Conservation (phyloP, 257 asterid genomes). For the Nyctanthes arbortristis region DNA sequence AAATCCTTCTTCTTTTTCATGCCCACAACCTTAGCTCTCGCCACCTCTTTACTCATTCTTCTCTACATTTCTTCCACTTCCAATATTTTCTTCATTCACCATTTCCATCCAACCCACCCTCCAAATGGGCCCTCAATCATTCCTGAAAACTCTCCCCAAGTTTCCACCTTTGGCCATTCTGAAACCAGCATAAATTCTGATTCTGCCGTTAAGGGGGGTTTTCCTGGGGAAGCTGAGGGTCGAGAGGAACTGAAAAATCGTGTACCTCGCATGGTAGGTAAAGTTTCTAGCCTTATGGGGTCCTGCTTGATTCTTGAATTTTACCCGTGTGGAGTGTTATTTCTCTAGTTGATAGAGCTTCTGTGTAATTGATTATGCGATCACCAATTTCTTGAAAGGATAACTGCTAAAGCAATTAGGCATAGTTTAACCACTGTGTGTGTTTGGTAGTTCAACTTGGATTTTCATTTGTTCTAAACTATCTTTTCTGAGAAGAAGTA, state of each 20-base stretch:
- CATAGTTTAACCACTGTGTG: not conserved
- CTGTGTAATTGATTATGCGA: not conserved
- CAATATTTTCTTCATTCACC: conserved; percentile 47
- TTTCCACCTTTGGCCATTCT: conserved; percentile 24
- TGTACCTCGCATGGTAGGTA: conserved; percentile 35
- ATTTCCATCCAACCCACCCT: conserved; percentile 28
- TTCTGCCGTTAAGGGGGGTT: conserved; percentile 19
- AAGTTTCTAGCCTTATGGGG: conserved; percentile 5
- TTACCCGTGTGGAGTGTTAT: not conserved
- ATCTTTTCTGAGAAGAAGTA: not conserved
- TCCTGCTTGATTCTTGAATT: conserved; percentile 20
- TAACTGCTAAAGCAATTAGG: not conserved
- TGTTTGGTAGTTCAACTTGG: not conserved
- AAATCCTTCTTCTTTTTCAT: conserved; percentile 50
- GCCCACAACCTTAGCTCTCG: conserved; percentile 70
- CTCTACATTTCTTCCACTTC: conserved; percentile 71
- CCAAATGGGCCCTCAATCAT: conserved; percentile 27
- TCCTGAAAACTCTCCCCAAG: conserved; percentile 23
- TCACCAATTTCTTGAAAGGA: not conserved
- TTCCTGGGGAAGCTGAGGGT: conserved; percentile 18
- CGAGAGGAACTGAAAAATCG: conserved; percentile 9
- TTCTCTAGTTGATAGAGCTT: not conserved
- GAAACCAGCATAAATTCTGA: conserved; percentile 20
- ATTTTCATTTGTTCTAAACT: not conserved
- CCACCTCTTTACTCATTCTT: conserved; percentile 58